These are phyloP conservation scores for Sequoiadendron giganteum DNA, from an alignment of 75 land plant species.

Conservation along the genomic window DNA sequence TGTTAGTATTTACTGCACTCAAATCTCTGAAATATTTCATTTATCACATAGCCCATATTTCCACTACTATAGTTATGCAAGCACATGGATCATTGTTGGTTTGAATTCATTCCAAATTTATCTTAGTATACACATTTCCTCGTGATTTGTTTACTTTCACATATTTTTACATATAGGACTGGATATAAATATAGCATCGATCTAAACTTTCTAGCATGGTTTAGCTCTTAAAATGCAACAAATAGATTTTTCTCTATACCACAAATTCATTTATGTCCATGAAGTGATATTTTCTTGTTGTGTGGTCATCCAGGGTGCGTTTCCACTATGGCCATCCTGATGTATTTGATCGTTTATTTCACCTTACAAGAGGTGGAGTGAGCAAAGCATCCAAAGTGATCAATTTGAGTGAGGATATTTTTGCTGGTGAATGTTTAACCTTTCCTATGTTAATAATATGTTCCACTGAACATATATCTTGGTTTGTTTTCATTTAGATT, in stretches of 20 bases:
- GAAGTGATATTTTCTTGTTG: background rate
- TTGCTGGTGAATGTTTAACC: slow-evolving; percentile 60
- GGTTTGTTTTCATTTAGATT: background rate
- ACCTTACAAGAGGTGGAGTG: slow-evolving; percentile 94
- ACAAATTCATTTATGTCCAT: background rate
- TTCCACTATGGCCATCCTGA: slow-evolving; percentile 99
- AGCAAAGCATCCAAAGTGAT: slow-evolving; percentile 98
- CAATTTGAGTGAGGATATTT: slow-evolving; percentile 95
- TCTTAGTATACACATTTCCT: background rate
- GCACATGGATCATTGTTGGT: background rate
- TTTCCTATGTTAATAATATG: background rate
- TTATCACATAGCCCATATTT: background rate
- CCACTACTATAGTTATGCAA: background rate
- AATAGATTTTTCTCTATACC: background rate
- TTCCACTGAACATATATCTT: background rate
- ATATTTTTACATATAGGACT: background rate
- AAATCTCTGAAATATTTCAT: background rate
- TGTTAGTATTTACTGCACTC: background rate
- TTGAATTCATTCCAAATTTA: background rate
- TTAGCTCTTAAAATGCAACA: background rate
- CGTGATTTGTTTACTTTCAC: background rate
- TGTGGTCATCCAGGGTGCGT: slow-evolving; percentile 62
- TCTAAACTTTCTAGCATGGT: background rate
- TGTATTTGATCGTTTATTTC: slow-evolving; percentile 92
- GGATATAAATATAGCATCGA: background rate